phyloP scores from a whole-genome alignment of 1,284 basidiomycete genomes.

The Apiotrichum sp. region DNA sequence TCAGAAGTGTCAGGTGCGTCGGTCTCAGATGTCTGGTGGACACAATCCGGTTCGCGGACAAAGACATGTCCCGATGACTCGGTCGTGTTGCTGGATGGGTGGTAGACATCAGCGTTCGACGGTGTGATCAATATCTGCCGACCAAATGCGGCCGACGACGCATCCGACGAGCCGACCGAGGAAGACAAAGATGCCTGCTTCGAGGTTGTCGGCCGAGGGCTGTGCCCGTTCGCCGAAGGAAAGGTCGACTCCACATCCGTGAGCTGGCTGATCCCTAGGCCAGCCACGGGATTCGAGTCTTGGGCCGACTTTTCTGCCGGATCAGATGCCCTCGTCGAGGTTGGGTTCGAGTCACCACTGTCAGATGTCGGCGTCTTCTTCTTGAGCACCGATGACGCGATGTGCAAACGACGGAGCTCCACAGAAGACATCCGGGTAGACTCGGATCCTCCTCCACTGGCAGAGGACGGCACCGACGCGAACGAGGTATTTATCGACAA shows the following conservation, averaged over 20 bases:
- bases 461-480: background rate
- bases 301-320: background rate
- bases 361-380: conserved; percentile 21
- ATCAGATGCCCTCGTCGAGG: background rate
- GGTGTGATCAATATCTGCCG: conserved; percentile 14
- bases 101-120: conserved; percentile 8
- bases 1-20: background rate
- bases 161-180: conserved; percentile 7
- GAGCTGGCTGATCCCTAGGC: conserved; percentile 11
- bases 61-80: background rate
- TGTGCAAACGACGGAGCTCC: conserved; percentile 30
- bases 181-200: conserved; percentile 6
- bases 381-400: conserved; percentile 34
- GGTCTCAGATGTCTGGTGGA: background rate
- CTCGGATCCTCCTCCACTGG: background rate
- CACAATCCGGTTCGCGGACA: background rate
- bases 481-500: conserved; percentile 6
- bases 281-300: conserved; percentile 3
- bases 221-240: conserved; percentile 4
- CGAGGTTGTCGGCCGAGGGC: background rate
- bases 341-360: conserved; percentile 12
- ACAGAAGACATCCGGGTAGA: conserved; percentile 7
- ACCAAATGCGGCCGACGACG: conserved; percentile 9
- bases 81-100: background rate
- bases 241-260: conserved; percentile 4